Conservation (phyloP, 2,329 filamentous ascomycete genomes). For the Xylogone sp. region DNA sequence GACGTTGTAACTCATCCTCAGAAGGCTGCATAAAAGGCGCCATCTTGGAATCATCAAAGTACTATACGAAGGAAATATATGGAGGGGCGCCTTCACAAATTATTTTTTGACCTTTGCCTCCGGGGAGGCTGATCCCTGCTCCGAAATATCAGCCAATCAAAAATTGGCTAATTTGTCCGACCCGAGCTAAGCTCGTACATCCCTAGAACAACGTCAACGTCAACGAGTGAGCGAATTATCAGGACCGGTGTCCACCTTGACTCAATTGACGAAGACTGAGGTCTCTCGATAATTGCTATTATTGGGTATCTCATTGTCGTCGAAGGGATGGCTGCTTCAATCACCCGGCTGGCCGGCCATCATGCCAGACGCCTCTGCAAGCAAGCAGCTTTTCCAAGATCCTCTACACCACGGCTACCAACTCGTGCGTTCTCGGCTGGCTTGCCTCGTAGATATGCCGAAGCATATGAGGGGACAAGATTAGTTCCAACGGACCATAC, state of each 20-base stretch:
- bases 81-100: slow-evolving; percentile 15
- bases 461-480: slow-evolving; percentile 47
- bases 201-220: neutral
- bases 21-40: slow-evolving; percentile 36
- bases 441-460: slow-evolving; percentile 58
- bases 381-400: slow-evolving; percentile 33
- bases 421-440: slow-evolving; percentile 65
- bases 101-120: slow-evolving; percentile 5
- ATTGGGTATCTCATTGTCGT: slow-evolving; percentile 11
- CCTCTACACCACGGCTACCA: slow-evolving; percentile 30
- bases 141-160: neutral
- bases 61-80: slow-evolving; percentile 4
- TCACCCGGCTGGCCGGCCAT: slow-evolving; percentile 70
- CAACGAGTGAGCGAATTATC: neutral
- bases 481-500: slow-evolving; percentile 57
- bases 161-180: slow-evolving; percentile 1
- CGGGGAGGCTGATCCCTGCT: neutral
- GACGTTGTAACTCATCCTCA: slow-evolving; percentile 53
- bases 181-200: neutral
- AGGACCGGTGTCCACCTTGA: slow-evolving; percentile 6
- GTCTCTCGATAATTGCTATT: slow-evolving; percentile 8
- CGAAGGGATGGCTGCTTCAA: slow-evolving; percentile 63
- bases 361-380: slow-evolving; percentile 65
- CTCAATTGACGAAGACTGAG: slow-evolving; percentile 17
- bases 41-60: slow-evolving; percentile 30